Evolutionary conservation across 2,329 filamentous ascomycete species (phyloP), one percentile per base, ranked within the genome.

Genomic region (Aspergillus sp.): DNA sequence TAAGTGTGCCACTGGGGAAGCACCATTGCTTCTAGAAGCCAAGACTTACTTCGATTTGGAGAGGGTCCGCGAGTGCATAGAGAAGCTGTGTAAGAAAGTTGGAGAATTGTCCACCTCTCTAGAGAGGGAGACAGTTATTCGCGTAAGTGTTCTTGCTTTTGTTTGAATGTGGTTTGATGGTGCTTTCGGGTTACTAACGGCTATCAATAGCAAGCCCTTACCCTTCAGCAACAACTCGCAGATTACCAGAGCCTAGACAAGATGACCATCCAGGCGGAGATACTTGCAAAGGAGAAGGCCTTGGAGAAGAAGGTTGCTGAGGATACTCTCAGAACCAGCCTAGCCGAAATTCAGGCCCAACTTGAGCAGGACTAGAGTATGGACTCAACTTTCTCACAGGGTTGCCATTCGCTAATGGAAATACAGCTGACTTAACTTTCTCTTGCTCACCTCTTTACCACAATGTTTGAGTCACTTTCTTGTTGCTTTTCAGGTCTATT

Each of bases 201-300:
- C 15, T 49, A 45, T 33, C 40, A 6, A 5, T 43, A 66, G 63
- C 45, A 61, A 43, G 62, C 61, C 2, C 53, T 66, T 9, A 47
- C 27, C 1, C 41, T 66, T 31, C 64, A 66, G 49, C 57, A 62
- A 21, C 59, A 64, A 23, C 39, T 65, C 9, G 55, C 51, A 8
- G 55, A 64, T 31, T 64, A 61, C 37, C 52, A 55, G 21, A 51
- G 41, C 23, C 35, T 55, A 2, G 52, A 64, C 9, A 62, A 50
- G 25, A 51, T 53, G 9, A 52, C 51, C n/a, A n/a, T 50, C 15
- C 60, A 66, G 19, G 51, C 55, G 4, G 57, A 62, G 49, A 44
- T 37, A 7, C 37, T 53, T 39, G 51, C 54, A 6, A 51, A 54
- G 2, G 49, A 55, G 35, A 62, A 62, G 35, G 56, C 33, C 14